Percentiles rank a stretch among this genome's conserved stretches.
phyloP scores from a whole-genome alignment of 768 basidiomycete genomes.

The Rhizopogon sp. region DNA sequence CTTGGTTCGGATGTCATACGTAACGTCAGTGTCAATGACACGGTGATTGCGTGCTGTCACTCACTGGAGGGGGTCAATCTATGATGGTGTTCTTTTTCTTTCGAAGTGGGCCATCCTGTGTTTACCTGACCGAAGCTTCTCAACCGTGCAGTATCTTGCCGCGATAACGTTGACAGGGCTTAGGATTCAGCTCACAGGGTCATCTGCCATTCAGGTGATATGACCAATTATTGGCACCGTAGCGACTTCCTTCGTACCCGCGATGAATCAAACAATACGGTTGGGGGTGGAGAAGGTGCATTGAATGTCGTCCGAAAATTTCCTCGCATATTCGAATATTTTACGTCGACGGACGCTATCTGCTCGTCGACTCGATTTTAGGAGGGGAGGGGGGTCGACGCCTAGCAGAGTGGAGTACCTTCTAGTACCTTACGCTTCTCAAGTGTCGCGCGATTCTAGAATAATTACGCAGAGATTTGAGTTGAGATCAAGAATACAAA shows the following conservation, averaged over 20 bases:
- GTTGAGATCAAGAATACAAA: background rate
- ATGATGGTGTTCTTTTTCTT: background rate
- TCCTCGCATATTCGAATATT: background rate
- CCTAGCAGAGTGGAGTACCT: background rate
- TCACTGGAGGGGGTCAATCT: background rate
- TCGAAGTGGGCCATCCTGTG: background rate
- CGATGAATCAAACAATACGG: background rate
- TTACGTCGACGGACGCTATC: background rate
- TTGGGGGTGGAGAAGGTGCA: background rate
- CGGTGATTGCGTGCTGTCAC: background rate
- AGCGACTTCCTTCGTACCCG: background rate
- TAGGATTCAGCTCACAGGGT: no score
- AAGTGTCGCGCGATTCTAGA: background rate
- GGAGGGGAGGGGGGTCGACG: background rate
- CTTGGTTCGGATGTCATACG: background rate
- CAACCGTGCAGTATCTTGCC: no score
- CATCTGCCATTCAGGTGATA: background rate
- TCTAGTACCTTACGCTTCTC: background rate
- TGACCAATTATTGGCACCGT: background rate
- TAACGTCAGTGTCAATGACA: background rate
- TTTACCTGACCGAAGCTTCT: no score
- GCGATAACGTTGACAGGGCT: no score
- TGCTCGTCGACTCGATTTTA: background rate
- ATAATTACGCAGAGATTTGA: background rate
- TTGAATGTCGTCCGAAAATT: background rate